Conservation (phyloP, 2,329 filamentous ascomycete species). For the Catunica adiposa region DNA sequence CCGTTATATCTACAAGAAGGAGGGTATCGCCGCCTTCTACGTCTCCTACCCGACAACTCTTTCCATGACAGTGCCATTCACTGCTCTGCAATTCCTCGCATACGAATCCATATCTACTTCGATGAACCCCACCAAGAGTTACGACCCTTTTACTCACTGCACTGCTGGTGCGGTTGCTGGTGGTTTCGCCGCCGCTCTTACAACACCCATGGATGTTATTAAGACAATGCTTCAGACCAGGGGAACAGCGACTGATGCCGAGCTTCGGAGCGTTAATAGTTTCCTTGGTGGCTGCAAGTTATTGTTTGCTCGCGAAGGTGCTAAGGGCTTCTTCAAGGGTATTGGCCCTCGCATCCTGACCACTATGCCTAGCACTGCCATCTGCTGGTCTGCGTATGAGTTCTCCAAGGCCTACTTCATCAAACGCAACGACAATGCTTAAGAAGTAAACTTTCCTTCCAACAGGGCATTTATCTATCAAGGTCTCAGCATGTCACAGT, state of each 20-base stretch:
- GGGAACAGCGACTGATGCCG: constrained; percentile 63
- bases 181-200: constrained; percentile 82
- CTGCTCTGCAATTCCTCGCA: constrained; percentile 87
- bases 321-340: constrained; percentile 81
- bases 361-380: constrained; percentile 97
- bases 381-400: constrained; percentile 79
- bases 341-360: constrained; percentile 82
- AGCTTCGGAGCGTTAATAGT: constrained; percentile 72
- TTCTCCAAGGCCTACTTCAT: constrained; percentile 52
- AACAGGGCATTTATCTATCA: too few species aligned
- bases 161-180: constrained; percentile 82
- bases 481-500: too few species aligned
- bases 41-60: constrained; percentile 95
- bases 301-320: constrained; percentile 68
- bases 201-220: constrained; percentile 93
- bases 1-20: constrained; percentile 66
- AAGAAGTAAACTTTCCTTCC: constrained; percentile 15
- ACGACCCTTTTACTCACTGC: constrained; percentile 90
- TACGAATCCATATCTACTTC: constrained; percentile 92
- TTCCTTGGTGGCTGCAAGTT: constrained; percentile 64
- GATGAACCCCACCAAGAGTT: constrained; percentile 72
- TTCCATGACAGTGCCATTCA: constrained; percentile 97
- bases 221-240: constrained; percentile 94
- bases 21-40: constrained; percentile 87
- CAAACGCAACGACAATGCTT: constrained; percentile 30